Evolutionary conservation across 192 early-diverging fungal genomes (phyloP).

Genomic region (Pilaira anomala): DNA sequence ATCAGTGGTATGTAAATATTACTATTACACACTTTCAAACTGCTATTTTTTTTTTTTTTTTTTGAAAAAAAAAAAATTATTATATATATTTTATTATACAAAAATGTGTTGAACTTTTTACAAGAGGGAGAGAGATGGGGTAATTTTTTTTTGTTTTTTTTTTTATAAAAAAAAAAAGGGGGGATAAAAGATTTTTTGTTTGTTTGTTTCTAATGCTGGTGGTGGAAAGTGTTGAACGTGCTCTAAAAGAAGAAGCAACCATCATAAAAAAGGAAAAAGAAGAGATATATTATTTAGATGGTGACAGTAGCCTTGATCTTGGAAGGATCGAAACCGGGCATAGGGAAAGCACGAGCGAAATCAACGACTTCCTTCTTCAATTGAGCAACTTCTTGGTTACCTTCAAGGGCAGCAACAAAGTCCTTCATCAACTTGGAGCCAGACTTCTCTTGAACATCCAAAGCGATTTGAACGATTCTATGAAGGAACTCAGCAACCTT

Average conservation of each 20-base stretch:
- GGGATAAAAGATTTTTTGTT: too few relatives aligned
- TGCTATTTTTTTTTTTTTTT: too few relatives aligned
- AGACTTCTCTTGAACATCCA: slow-evolving; percentile 77
- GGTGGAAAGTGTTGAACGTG: slow-evolving; percentile 17
- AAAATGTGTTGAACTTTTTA: slow-evolving; percentile 29
- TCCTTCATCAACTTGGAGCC: slow-evolving; percentile 97
- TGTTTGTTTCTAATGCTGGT: slow-evolving; percentile 7
- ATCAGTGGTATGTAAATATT: too few relatives aligned
- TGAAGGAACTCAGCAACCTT: slow-evolving; percentile 96
- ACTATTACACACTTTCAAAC: too few relatives aligned
- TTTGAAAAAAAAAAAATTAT: too few relatives aligned
- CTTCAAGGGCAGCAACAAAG: slow-evolving; percentile 82
- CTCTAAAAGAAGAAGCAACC: background rate
- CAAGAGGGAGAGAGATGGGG: slow-evolving; percentile 2
- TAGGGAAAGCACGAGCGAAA: slow-evolving; percentile 93
- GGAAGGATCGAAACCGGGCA: slow-evolving; percentile 77
- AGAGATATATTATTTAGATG: slow-evolving; percentile 13
- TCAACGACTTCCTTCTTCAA: slow-evolving; percentile 87
- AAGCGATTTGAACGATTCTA: slow-evolving; percentile 87
- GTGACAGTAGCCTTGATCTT: slow-evolving; percentile 35
- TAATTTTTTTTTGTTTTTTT: too few relatives aligned
- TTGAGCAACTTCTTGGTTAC: slow-evolving; percentile 73
- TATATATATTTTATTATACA: slow-evolving; percentile 10
- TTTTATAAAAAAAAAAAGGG: too few relatives aligned
- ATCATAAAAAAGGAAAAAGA: too few relatives aligned